phyloP scores from a whole-genome alignment of 2,329 filamentous ascomycete genomes.

The Ophiostoma piceae region DNA sequence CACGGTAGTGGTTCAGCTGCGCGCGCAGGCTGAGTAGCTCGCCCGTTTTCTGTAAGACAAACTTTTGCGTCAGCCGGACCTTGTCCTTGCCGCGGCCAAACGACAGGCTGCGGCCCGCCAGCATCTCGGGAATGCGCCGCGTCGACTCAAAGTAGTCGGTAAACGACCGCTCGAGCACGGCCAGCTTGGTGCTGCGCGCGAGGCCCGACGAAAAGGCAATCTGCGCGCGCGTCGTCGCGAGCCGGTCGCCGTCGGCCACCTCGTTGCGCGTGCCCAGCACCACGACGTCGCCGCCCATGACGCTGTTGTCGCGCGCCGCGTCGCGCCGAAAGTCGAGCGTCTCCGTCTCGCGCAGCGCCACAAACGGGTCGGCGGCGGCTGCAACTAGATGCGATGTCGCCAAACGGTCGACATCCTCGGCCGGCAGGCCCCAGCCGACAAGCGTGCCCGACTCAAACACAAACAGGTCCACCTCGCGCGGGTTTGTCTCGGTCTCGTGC shows the following conservation, averaged over 20 bases:
- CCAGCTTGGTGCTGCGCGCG: slow-evolving; percentile 87
- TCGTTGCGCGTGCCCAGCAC: slow-evolving; percentile 72
- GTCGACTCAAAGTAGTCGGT: slow-evolving; percentile 83
- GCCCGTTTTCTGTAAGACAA: slow-evolving; percentile 89
- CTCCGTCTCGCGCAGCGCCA: slow-evolving; percentile 71
- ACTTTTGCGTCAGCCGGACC: slow-evolving; percentile 57
- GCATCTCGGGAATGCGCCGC: slow-evolving; percentile 69
- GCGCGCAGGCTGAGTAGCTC: slow-evolving; percentile 84
- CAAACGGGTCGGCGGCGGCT: slow-evolving; percentile 70
- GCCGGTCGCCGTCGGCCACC: slow-evolving; percentile 40
- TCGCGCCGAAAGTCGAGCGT: slow-evolving; percentile 85
- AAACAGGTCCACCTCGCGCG: slow-evolving; percentile 77
- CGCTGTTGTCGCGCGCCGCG: slow-evolving; percentile 63
- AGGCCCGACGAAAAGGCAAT: slow-evolving; percentile 95
- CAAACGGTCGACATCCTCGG: slow-evolving; percentile 63
- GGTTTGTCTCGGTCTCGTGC: slow-evolving; percentile 39
- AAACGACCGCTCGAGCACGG: slow-evolving; percentile 79
- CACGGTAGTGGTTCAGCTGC: slow-evolving; percentile 92
- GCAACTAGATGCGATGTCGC: slow-evolving; percentile 67
- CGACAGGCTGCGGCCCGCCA: slow-evolving; percentile 49
- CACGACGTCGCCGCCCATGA: slow-evolving; percentile 84
- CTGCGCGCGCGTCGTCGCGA: slow-evolving; percentile 72
- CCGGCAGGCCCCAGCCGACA: slow-evolving; percentile 83
- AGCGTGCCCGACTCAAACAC: slow-evolving; percentile 93
- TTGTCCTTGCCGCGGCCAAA: not conserved